Conservation (phyloP, 805 yeast genomes). For the Zygotorulaspora danielsina region DNA sequence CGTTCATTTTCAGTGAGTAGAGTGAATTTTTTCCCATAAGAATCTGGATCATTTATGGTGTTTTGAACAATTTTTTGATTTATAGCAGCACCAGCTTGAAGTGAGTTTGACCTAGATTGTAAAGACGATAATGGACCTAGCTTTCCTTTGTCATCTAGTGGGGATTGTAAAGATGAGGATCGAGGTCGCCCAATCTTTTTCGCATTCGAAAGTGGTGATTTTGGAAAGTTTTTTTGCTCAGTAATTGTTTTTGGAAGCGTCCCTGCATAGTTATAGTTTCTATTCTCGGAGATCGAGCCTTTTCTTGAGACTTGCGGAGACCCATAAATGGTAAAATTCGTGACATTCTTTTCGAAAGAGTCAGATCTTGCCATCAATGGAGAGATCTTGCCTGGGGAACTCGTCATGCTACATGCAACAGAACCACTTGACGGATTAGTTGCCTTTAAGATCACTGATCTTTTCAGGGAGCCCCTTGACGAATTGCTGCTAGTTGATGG, state of each 20-base stretch:
- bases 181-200: constrained; percentile 24
- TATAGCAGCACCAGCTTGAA: constrained; percentile 27
- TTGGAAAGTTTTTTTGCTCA: constrained; percentile 8
- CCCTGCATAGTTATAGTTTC: constrained; percentile 3
- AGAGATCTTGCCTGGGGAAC: constrained; percentile 18
- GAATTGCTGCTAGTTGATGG: constrained; percentile 4
- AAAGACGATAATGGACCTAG: constrained; percentile 1
- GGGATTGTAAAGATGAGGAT: constrained; percentile 35
- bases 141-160: constrained; percentile 9
- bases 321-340: constrained; percentile 5
- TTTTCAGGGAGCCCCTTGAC: constrained; percentile 8
- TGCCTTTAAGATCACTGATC: constrained; percentile 9
- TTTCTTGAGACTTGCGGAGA: constrained; percentile 23
- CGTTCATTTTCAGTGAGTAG: neutral
- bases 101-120: constrained; percentile 30
- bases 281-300: constrained; percentile 16
- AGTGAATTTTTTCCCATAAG: neutral
- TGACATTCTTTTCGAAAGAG: constrained; percentile 15
- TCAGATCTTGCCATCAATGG: constrained; percentile 24
- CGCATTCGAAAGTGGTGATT: constrained; percentile 8
- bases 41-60: constrained; percentile 9
- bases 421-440: constrained; percentile 12
- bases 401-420: constrained; percentile 13
- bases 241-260: constrained; percentile 2
- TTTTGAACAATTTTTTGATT: constrained; percentile 31